phyloP scores from a whole-genome alignment of 73 alveolate genomes.

The Durusdinium trenchii region DNA sequence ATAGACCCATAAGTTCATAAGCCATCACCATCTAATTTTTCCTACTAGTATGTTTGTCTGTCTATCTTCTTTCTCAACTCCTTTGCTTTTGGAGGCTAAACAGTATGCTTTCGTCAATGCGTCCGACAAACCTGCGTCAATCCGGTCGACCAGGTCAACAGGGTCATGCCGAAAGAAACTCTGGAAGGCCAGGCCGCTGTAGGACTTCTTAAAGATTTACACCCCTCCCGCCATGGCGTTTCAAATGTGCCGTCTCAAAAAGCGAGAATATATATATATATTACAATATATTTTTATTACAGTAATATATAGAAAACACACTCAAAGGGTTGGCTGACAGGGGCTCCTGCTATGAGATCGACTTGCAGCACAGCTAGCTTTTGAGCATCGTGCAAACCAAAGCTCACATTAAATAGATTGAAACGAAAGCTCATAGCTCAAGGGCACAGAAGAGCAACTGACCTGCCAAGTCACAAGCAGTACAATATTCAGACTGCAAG shows the following conservation, averaged over 20 bases:
- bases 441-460: slow-evolving; percentile 73
- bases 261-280: background rate
- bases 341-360: slow-evolving; percentile 22
- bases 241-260: background rate
- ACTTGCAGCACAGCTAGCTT: slow-evolving; percentile 69
- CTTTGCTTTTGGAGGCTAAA: background rate
- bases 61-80: background rate
- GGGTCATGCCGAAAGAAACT: background rate
- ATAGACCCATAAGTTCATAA: background rate
- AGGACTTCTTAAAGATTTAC: background rate
- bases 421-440: slow-evolving; percentile 30
- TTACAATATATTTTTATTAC: too few species aligned
- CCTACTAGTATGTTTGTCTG: background rate
- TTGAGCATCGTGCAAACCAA: slow-evolving; percentile 62
- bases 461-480: background rate
- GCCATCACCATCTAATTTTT: background rate
- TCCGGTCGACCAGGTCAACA: background rate
- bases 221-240: background rate
- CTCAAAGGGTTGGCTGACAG: background rate
- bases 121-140: too few species aligned
- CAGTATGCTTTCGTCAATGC: background rate
- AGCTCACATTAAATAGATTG: slow-evolving; percentile 21
- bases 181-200: slow-evolving; percentile 54
- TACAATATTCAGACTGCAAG: background rate
- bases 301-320: background rate